Evolutionary conservation across 805 yeast species (phyloP), one percentile per base, ranked within the genome.

Genomic region (Metschnikowia matae): DNA sequence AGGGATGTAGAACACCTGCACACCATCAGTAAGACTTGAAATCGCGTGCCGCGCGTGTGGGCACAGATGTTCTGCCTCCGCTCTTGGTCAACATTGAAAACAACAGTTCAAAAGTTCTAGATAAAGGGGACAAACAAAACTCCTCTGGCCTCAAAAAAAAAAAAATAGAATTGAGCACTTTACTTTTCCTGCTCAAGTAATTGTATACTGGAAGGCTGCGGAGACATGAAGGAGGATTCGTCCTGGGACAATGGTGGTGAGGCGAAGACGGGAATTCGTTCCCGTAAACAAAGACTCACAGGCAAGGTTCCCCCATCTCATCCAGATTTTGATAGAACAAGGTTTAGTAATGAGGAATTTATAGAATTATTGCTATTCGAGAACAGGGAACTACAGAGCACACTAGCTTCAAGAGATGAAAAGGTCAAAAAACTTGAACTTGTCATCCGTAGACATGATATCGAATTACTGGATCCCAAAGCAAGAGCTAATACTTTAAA

Each of bases 301-400:
- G 38, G 40, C 20, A 39, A 32, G 21, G 13, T 55, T 17, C 54
- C 60, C 18, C 76, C 77, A 3, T 70, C 74, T 4, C 64, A 71
- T 50, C 69, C 72, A 2, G 52, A 54, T 18, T 72, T 72, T 48
- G 71, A 73, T 51, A 53, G 74, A 38, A 58, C 65, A 13, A 36
- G 48, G 8, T 52, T 69, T 17, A 48, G 66, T 10, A 70, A 63
- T 44, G 53, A 48, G 4, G 69, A 71, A 44, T 70, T 51, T 54
- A 70, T 70, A 31, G 74, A 71, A 48, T 68, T 60, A 37, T 57
- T 73, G 35, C 42, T 68, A 23, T 67, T 65, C 50, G 76, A 72
- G 50, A 70, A 64, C 50, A 62, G 58, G 47, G 76, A 71, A 48
- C 58, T 72, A 31, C 63, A 66, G 40, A 55, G 68, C 14, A 31